phyloP scores from a whole-genome alignment of 441 rosid genomes.

The Syzygium syzygioides region DNA sequence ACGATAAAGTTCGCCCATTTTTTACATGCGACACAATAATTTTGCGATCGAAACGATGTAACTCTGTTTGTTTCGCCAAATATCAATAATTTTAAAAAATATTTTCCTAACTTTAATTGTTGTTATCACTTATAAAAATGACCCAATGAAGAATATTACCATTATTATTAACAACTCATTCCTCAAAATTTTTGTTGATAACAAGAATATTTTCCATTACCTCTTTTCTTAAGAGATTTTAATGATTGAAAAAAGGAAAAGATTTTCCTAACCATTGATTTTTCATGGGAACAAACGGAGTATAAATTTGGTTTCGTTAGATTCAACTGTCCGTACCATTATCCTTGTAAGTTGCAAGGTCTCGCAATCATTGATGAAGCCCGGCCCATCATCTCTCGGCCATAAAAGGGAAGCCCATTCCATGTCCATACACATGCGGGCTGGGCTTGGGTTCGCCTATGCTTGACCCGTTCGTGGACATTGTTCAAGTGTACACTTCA shows the following conservation, averaged over 20 bases:
- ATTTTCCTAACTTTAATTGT: neutral
- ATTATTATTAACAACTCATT: neutral
- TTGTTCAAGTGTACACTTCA: neutral
- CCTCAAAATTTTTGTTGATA: neutral
- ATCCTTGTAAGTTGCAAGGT: neutral
- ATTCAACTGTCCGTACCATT: neutral
- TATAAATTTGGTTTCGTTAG: neutral
- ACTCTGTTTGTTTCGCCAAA: neutral
- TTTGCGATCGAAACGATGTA: neutral
- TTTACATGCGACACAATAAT: neutral
- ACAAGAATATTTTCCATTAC: neutral
- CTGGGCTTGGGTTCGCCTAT: neutral
- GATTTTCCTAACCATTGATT: neutral
- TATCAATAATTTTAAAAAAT: neutral
- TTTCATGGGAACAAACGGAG: neutral
- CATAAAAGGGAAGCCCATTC: neutral
- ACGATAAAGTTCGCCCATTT: neutral
- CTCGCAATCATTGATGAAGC: neutral
- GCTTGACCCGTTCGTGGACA: neutral
- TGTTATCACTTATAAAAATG: neutral
- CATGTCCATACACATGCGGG: neutral
- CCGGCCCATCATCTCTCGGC: neutral
- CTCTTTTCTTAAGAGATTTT: neutral
- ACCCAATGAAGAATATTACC: neutral
- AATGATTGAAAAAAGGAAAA: neutral